Conservation (phyloP, 768 basidiomycete genomes). For the Daedalea quercina region DNA sequence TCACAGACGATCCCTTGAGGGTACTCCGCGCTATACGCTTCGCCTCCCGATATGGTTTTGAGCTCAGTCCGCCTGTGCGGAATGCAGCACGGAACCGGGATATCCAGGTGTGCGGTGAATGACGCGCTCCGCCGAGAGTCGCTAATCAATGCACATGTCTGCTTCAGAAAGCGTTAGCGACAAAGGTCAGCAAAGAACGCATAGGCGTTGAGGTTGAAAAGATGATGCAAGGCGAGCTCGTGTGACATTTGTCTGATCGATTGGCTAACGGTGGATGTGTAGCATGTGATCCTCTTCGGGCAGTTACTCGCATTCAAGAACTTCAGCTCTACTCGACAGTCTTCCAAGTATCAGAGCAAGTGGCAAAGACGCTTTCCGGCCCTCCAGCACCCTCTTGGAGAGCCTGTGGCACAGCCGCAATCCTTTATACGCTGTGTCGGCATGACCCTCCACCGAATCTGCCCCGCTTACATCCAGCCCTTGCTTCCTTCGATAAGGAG, state of each 20-base stretch:
- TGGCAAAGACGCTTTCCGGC: slow-evolving; percentile 38
- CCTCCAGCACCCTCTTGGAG: slow-evolving; percentile 24
- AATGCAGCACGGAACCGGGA: slow-evolving; percentile 51
- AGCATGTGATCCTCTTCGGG: slow-evolving; percentile 71
- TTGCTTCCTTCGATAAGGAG: not conserved
- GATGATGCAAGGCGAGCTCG: slow-evolving; percentile 73
- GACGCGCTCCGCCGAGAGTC: not conserved
- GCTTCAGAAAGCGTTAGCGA: slow-evolving; percentile 52
- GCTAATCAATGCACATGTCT: not conserved
- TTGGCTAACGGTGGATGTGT: slow-evolving; percentile 1
- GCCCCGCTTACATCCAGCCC: slow-evolving; percentile 9
- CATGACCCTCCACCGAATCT: slow-evolving; percentile 37
- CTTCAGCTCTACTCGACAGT: slow-evolving; percentile 66
- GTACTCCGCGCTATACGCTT: slow-evolving; percentile 90
- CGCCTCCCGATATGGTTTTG: slow-evolving; percentile 84
- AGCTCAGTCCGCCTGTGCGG: slow-evolving; percentile 60
- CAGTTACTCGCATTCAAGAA: slow-evolving; percentile 69
- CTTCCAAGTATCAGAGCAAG: slow-evolving; percentile 48
- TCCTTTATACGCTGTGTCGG: slow-evolving; percentile 36
- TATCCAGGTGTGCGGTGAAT: slow-evolving; percentile 47
- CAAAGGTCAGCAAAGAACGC: slow-evolving; percentile 86
- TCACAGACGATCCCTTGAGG: slow-evolving; percentile 89
- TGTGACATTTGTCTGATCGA: not conserved
- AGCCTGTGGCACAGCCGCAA: slow-evolving; percentile 15
- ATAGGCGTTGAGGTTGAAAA: slow-evolving; percentile 90